Percentiles rank a stretch among this genome's conserved stretches.
phyloP scores from a whole-genome alignment of 2,329 filamentous ascomycete genomes.

The Pseudogymnoascus sp. region DNA sequence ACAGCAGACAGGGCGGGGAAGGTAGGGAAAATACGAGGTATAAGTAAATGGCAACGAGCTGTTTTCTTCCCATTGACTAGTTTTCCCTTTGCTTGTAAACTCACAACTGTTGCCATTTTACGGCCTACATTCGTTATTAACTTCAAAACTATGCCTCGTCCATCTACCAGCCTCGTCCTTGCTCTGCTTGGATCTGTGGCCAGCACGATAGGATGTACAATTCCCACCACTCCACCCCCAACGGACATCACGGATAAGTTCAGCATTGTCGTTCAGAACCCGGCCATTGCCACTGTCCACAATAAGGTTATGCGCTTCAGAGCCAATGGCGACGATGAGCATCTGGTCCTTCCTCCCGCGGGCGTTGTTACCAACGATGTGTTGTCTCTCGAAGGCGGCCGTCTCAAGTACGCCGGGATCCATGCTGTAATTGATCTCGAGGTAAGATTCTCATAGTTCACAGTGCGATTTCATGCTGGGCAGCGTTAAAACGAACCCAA shows the following conservation, averaged over 20 bases:
- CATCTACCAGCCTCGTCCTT: conserved; percentile 2
- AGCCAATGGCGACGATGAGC: conserved; percentile 34
- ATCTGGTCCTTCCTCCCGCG: conserved; percentile 33
- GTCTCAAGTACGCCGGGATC: conserved; percentile 28
- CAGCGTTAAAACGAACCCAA: not conserved
- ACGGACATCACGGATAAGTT: conserved; percentile 32
- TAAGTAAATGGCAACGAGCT: not conserved
- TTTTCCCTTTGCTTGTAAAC: not conserved
- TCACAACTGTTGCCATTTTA: not conserved
- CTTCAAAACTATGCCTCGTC: not conserved
- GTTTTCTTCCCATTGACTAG: not conserved
- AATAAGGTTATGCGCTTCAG: conserved; percentile 33
- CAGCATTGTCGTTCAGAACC: conserved; percentile 32
- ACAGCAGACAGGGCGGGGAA: not conserved
- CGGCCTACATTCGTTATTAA: conserved; percentile 2
- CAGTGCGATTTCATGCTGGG: not conserved
- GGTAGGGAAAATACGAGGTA: not conserved
- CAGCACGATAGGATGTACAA: conserved; percentile 24
- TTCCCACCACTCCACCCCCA: conserved; percentile 26
- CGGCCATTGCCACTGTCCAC: conserved; percentile 31
- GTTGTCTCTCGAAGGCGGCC: conserved; percentile 31
- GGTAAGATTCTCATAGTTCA: conserved; percentile 22
- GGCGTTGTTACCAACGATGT: conserved; percentile 33
- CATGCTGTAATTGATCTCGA: conserved; percentile 40
- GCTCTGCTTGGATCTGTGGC: conserved; percentile 20